These are phyloP conservation scores for Cyclotella cryptica DNA, from an alignment of 108 stramenopile species.

Conservation along the genomic window DNA sequence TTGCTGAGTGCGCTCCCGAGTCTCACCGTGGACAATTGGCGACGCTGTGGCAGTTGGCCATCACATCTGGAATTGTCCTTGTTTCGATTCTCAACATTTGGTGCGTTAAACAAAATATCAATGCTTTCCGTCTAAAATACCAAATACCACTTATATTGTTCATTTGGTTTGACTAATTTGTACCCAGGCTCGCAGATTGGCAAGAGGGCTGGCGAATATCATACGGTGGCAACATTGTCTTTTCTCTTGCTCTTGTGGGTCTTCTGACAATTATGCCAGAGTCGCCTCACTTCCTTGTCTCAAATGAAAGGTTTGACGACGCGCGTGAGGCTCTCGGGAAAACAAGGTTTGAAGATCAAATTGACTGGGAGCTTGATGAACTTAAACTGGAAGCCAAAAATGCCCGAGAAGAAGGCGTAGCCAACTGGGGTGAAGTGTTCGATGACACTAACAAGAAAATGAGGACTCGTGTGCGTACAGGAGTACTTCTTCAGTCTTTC, in stretches of 20 bases:
- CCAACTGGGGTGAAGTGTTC: conserved; percentile 36
- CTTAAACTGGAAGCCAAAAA: conserved; percentile 24
- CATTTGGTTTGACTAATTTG: not conserved
- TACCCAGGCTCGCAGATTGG: conserved; percentile 31
- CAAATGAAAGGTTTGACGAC: conserved; percentile 36
- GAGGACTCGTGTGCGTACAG: conserved; percentile 28
- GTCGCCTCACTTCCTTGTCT: conserved; percentile 53
- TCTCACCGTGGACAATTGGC: conserved; percentile 36
- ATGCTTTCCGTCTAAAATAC: not conserved
- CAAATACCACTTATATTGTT: not conserved
- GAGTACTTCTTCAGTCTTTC: conserved; percentile 24
- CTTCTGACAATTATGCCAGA: conserved; percentile 50
- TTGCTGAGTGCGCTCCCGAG: conserved; percentile 51
- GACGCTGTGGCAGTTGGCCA: conserved; percentile 55
- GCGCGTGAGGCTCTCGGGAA: conserved; percentile 25
- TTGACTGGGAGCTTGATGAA: conserved; percentile 33
- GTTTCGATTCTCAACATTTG: conserved; percentile 38
- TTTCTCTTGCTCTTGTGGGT: conserved; percentile 38
- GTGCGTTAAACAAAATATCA: not conserved
- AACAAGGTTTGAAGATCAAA: conserved; percentile 40
- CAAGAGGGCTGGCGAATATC: conserved; percentile 52
- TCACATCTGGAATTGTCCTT: conserved; percentile 48
- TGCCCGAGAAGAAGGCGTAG: conserved; percentile 23
- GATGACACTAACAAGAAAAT: conserved; percentile 18
- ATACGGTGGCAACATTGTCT: conserved; percentile 53